Conservation (phyloP, 164 flowering plant species). For the Liriodendron chinense region DNA sequence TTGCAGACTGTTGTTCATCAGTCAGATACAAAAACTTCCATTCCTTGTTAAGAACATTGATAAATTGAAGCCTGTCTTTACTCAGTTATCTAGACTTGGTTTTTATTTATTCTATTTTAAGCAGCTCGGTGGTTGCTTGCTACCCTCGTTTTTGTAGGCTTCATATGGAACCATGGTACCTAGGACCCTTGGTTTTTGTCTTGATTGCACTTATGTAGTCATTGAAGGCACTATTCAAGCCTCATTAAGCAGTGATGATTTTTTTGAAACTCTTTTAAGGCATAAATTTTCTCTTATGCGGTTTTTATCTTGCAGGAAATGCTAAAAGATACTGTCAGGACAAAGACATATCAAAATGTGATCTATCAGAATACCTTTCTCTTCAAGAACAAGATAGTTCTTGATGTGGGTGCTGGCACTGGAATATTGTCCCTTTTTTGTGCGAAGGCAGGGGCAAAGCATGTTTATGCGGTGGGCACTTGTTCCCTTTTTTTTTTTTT, state of each 20-base stretch:
- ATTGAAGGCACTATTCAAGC: too few relatives aligned
- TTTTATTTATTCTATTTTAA: too few relatives aligned
- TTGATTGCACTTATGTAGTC: too few relatives aligned
- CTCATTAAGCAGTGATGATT: neutral
- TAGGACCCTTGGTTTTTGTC: too few relatives aligned
- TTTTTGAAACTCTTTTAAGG: neutral
- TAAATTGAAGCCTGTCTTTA: too few relatives aligned
- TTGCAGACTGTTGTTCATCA: too few relatives aligned
- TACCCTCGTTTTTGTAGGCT: too few relatives aligned
- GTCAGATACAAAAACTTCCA: too few relatives aligned
- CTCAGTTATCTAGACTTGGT: too few relatives aligned
- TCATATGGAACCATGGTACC: too few relatives aligned
- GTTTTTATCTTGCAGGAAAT: slow-evolving; percentile 66
- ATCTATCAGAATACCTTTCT: slow-evolving; percentile 83
- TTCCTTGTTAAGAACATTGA: too few relatives aligned
- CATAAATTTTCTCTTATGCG: neutral
- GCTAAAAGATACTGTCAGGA: slow-evolving; percentile 93
- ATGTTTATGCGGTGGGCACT: slow-evolving; percentile 87
- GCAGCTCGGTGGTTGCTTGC: too few relatives aligned
- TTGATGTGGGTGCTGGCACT: slow-evolving; percentile 99
- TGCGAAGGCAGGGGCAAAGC: slow-evolving; percentile 97
- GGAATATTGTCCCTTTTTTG: slow-evolving; percentile 95
- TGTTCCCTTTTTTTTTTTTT: neutral
- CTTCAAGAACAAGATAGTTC: slow-evolving; percentile 81
- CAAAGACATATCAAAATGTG: slow-evolving; percentile 97